Evolutionary conservation across 139 green algal species (phyloP), one percentile per base, ranked within the genome.

Genomic region (Chlorella sp.): DNA sequence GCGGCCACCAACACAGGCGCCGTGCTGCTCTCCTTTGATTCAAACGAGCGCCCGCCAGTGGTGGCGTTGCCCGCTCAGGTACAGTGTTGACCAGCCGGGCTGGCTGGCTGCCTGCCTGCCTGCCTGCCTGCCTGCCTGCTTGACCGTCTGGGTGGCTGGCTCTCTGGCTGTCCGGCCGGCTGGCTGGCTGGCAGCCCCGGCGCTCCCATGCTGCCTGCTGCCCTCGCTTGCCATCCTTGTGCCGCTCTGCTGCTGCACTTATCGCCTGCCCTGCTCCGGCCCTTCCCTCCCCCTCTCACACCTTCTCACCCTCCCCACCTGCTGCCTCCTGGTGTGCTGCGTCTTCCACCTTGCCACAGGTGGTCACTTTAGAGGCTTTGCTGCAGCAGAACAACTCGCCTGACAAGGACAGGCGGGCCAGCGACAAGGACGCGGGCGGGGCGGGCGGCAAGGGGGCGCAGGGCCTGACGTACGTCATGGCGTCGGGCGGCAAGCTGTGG

Each of bases 1-100:
- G 84, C 91, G 0, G 92, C 91, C 57, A 93, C 93, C 79, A 95
- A 95, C 84, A 91, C 93, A 39, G 92, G 93, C 69, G 69, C 83
- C 18, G 93, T 92, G 22, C 86, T 95, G 60, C 53, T 95, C 61
- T 88, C 73, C 4, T 93, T 92, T 68, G 83, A 94, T 76, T 22
- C 91, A 7, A 53, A 88, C 30, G 68, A 90, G 26, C 66, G 68
- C 21, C 89, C 90, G n/a, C 79, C 93, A 3, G 91, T 94, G 1
- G 90, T 92, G 28, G 79, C 88, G 32, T 73, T 95, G 79, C 93
- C 93, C 28, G 68, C 83, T 0, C 87, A 90, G 64, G 84, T 88
- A 18, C 7, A 68, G 60, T 68, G 60, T 68, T 14, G 22, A 14
- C 48, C 48, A 5, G 48, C 48, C 9, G 7, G 48, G 48, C 7